These are phyloP conservation scores for Aspergillus sp. DNA, from an alignment of 2,329 filamentous ascomycete species.

Conservation along the genomic window DNA sequence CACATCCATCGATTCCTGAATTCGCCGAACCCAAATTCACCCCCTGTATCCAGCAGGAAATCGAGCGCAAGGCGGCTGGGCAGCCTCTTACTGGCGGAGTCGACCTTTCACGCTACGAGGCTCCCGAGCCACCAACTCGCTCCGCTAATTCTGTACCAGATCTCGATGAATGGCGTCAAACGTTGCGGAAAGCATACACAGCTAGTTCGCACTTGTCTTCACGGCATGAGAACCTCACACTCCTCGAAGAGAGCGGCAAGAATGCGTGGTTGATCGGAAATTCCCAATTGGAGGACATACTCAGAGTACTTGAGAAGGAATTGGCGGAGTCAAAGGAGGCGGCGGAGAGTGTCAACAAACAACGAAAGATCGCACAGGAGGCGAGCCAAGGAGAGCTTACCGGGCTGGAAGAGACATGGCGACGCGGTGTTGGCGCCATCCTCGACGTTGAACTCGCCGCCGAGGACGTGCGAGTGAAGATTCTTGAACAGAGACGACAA, in stretches of 20 bases:
- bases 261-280: constrained; percentile 92
- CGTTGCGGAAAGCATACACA: constrained; percentile 57
- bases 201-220: constrained; percentile 58
- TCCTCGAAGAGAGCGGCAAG: constrained; percentile 80
- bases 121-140: constrained; percentile 60
- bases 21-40: constrained; percentile 59
- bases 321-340: constrained; percentile 66
- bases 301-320: constrained; percentile 71
- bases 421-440: constrained; percentile 71
- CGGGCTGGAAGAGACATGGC: constrained; percentile 76
- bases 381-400: constrained; percentile 70
- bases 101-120: constrained; percentile 81
- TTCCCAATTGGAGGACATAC: constrained; percentile 70
- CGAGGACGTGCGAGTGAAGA: constrained; percentile 67
- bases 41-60: constrained; percentile 65
- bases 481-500: constrained; percentile 60
- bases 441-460: constrained; percentile 85
- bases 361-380: constrained; percentile 69
- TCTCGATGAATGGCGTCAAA: constrained; percentile 49
- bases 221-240: constrained; percentile 61
- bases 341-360: constrained; percentile 71
- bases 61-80: constrained; percentile 64
- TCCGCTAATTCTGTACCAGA: constrained; percentile 31
- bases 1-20: constrained; percentile 61
- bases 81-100: constrained; percentile 63